Percentiles rank a stretch among this genome's conserved stretches.
phyloP scores from a whole-genome alignment of 352 stramenopile species.

The Aphanomyces stellatus region DNA sequence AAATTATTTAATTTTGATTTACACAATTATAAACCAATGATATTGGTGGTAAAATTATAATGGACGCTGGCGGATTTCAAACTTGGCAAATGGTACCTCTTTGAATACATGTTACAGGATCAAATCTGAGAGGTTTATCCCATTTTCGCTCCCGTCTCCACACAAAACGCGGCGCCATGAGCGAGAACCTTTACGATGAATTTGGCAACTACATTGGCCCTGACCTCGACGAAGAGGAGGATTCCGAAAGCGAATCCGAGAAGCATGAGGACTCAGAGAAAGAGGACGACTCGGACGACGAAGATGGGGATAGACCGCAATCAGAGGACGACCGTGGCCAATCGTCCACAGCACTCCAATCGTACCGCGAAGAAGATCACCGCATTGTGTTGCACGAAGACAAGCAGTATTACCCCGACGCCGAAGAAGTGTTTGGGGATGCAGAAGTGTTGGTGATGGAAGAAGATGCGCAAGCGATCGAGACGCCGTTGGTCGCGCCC shows the following conservation, averaged over 20 bases:
- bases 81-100: no score
- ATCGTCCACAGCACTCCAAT: neutral
- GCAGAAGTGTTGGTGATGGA: conserved; percentile 97
- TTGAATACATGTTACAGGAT: neutral
- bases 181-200: conserved; percentile 98
- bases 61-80: no score
- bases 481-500: conserved; percentile 97
- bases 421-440: conserved; percentile 94
- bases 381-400: conserved; percentile 99
- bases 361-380: conserved; percentile 45
- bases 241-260: conserved; percentile 33
- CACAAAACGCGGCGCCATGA: conserved; percentile 41
- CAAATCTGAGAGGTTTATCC: neutral
- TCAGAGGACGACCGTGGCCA: conserved; percentile 27
- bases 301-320: conserved; percentile 30
- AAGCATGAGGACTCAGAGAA: conserved; percentile 24
- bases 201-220: conserved; percentile 99
- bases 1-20: no score
- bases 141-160: neutral
- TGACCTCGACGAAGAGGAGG: conserved; percentile 79
- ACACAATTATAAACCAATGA: no score
- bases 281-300: conserved; percentile 38
- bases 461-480: conserved; percentile 98
- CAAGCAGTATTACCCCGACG: conserved; percentile 99
- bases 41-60: no score